phyloP scores from a whole-genome alignment of 1,284 basidiomycete species.

The Tilletia walkeri region DNA sequence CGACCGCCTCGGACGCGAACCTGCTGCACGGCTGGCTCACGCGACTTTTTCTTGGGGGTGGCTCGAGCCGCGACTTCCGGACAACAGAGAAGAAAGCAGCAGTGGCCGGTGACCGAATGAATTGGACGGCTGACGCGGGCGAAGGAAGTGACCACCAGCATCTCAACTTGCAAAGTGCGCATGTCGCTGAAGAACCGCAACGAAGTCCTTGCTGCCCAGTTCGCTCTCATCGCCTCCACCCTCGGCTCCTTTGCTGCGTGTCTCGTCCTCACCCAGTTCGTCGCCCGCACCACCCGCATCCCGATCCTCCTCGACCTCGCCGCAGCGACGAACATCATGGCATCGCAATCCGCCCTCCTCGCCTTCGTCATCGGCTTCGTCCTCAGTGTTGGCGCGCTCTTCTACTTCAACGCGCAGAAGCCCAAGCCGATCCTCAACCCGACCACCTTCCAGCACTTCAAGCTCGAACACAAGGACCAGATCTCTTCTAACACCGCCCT shows the following conservation, averaged over 20 bases:
- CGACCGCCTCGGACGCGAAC: too few relatives aligned
- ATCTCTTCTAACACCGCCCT: slow-evolving; percentile 94
- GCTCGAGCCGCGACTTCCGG: too few relatives aligned
- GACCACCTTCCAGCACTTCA: slow-evolving; percentile 75
- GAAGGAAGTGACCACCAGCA: background rate
- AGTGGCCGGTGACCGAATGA: slow-evolving; percentile 4
- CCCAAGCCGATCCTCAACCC: slow-evolving; percentile 69
- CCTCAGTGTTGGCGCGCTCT: slow-evolving; percentile 34
- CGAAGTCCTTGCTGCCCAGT: slow-evolving; percentile 21
- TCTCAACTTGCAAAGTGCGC: background rate
- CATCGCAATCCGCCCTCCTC: slow-evolving; percentile 39
- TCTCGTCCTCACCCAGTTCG: slow-evolving; percentile 29
- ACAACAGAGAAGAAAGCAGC: too few relatives aligned
- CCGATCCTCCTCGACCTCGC: slow-evolving; percentile 38
- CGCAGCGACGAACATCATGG: slow-evolving; percentile 45
- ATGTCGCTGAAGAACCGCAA: background rate
- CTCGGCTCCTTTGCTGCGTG: slow-evolving; percentile 36
- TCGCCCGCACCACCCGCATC: slow-evolving; percentile 27
- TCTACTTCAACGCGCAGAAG: slow-evolving; percentile 43
- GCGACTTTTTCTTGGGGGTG: too few relatives aligned
- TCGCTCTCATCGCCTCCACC: slow-evolving; percentile 35
- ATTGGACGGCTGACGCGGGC: background rate
- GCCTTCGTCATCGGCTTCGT: slow-evolving; percentile 46
- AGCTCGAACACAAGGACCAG: slow-evolving; percentile 74
- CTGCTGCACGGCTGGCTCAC: too few relatives aligned